Conservation (phyloP, 495 filamentous ascomycete species). For the Choiromyces venosus region DNA sequence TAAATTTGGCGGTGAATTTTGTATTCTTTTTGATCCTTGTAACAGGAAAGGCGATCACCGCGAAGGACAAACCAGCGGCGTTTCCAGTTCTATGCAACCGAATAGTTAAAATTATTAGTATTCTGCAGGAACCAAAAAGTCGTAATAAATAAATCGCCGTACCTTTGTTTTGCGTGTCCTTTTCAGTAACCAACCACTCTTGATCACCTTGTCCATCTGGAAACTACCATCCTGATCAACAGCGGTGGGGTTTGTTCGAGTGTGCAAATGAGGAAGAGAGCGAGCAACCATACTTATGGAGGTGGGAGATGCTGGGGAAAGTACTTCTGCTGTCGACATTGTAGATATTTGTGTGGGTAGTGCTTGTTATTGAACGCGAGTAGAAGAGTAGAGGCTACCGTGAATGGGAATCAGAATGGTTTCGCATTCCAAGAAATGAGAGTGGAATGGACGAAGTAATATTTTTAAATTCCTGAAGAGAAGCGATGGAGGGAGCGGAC, state of each 20-base stretch:
- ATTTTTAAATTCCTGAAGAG: not conserved
- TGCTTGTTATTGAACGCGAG: not conserved
- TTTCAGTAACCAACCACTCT: conserved; percentile 77
- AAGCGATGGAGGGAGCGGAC: conserved; percentile 12
- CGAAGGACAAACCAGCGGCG: conserved; percentile 82
- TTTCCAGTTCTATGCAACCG: conserved; percentile 66
- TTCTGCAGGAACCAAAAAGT: conserved; percentile 1
- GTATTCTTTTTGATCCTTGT: conserved; percentile 84
- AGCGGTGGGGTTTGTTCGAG: conserved; percentile 39
- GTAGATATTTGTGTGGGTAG: conserved; percentile 8
- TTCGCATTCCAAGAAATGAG: not conserved
- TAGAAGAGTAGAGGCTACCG: conserved; percentile 22
- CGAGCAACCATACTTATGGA: conserved; percentile 15
- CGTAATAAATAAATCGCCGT: conserved; percentile 19
- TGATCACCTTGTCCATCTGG: conserved; percentile 87
- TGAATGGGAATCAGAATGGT: not conserved
- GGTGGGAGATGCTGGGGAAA: conserved; percentile 25
- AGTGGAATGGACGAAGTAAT: not conserved
- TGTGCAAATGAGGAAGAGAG: conserved; percentile 36
- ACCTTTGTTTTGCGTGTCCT: conserved; percentile 93
- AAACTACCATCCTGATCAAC: conserved; percentile 95
- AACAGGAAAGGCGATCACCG: conserved; percentile 88
- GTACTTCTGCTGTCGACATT: conserved; percentile 39
- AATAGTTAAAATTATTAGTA: conserved; percentile 1
- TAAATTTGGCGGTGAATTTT: conserved; percentile 81